Evolutionary conservation across 352 stramenopile species (phyloP).

Genomic region (Pythium guiyangense): DNA sequence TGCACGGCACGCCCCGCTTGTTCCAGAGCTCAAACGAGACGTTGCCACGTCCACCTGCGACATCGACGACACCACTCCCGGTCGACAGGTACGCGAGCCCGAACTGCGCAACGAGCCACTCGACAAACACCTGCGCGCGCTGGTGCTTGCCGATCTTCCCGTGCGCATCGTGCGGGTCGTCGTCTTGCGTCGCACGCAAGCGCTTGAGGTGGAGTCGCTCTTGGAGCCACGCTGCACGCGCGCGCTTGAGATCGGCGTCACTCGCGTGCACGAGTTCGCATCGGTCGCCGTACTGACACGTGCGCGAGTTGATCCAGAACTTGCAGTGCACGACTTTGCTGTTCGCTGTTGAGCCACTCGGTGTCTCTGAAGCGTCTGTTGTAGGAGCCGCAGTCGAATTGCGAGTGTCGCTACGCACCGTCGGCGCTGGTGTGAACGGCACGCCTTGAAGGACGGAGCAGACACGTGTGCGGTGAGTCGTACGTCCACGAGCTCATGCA

Average conservation of each 20-base stretch:
- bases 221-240: slow-evolving; percentile 54
- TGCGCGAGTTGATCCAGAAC: slow-evolving; percentile 82
- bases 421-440: slow-evolving; percentile 56
- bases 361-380: neutral
- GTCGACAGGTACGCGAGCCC: slow-evolving; percentile 34
- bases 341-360: neutral
- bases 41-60: slow-evolving; percentile 74
- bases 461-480: neutral
- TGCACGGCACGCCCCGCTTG: slow-evolving; percentile 62
- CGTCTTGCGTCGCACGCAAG: slow-evolving; percentile 40
- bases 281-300: slow-evolving; percentile 58
- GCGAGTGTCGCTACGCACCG: slow-evolving; percentile 19
- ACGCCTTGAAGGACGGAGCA: slow-evolving; percentile 11
- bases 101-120: slow-evolving; percentile 79
- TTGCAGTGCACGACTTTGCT: slow-evolving; percentile 44
- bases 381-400: neutral
- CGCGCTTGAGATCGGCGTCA: slow-evolving; percentile 37
- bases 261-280: slow-evolving; percentile 63
- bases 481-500: neutral
- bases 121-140: slow-evolving; percentile 60
- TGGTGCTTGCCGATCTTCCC: slow-evolving; percentile 70
- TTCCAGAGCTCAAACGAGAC: slow-evolving; percentile 87
- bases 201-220: slow-evolving; percentile 61
- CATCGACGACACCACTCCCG: slow-evolving; percentile 68
- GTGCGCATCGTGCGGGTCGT: slow-evolving; percentile 62